A percentile compares a stretch with the other conserved stretches of the same genome.
Evolutionary conservation across 2,329 filamentous ascomycete genomes (phyloP).

Genomic region (Fusarium pseudocircinatum): DNA sequence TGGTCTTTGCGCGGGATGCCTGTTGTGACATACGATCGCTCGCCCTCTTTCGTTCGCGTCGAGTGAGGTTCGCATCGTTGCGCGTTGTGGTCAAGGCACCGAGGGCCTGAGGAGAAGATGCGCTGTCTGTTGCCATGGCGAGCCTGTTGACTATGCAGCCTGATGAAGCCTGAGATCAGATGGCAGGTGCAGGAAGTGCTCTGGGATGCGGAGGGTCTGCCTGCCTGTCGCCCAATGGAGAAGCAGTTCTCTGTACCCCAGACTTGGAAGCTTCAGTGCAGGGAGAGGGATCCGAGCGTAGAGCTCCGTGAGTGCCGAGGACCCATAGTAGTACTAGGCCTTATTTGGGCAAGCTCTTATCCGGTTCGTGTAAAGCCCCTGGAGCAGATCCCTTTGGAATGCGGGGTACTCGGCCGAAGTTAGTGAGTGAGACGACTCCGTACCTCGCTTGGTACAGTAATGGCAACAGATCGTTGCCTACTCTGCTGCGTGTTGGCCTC

Average conservation of each 20-base stretch:
- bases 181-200: background rate
- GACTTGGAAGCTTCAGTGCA: background rate
- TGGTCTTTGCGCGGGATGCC: background rate
- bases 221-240: background rate
- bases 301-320: background rate
- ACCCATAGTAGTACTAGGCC: background rate
- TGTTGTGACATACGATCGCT: background rate
- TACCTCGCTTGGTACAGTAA: background rate
- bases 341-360: background rate
- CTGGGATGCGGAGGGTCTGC: background rate
- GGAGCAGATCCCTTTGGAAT: background rate
- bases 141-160: background rate
- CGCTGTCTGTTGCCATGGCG: background rate
- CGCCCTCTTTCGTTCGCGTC: background rate
- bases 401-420: background rate
- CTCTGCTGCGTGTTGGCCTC: background rate
- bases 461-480: background rate
- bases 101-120: fast-evolving
- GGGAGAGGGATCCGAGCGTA: background rate
- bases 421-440: background rate
- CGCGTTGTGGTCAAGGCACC: background rate
- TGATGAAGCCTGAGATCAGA: background rate
- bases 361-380: background rate
- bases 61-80: fast-evolving
- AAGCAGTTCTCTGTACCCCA: background rate